Evolutionary conservation across 306 rosid genomes (phyloP).

Genomic region (Cicer bijugum): DNA sequence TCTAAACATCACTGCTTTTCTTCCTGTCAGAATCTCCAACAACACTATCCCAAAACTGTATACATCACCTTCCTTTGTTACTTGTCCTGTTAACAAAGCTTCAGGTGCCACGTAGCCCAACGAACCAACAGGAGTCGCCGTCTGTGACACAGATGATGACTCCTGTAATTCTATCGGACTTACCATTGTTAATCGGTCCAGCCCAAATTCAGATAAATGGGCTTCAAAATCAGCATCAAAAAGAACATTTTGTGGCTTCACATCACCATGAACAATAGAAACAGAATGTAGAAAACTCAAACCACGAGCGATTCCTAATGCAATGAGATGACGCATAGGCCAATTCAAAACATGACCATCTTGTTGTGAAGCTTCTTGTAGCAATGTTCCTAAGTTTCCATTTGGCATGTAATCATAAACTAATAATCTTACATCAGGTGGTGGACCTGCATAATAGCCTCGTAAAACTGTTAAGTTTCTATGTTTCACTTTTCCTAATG

Average conservation of each 20-base stretch:
- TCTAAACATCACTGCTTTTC: slow-evolving; percentile 76
- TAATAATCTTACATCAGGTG: slow-evolving; percentile 70
- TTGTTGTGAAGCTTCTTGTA: slow-evolving; percentile 87
- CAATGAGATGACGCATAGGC: slow-evolving; percentile 96
- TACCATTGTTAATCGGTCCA: slow-evolving; percentile 61
- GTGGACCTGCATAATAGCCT: slow-evolving; percentile 79
- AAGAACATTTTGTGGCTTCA: slow-evolving; percentile 81
- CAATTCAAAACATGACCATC: slow-evolving; percentile 89
- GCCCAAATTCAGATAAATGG: slow-evolving; percentile 81
- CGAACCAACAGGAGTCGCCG: slow-evolving; percentile 60
- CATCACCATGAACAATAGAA: slow-evolving; percentile 68
- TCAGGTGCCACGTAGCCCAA: slow-evolving; percentile 80
- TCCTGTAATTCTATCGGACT: slow-evolving; percentile 52
- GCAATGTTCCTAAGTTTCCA: slow-evolving; percentile 76
- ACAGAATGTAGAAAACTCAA: slow-evolving; percentile 72
- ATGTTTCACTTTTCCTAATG: slow-evolving; percentile 74
- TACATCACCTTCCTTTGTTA: slow-evolving; percentile 73
- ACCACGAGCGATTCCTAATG: slow-evolving; percentile 80
- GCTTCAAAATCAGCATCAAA: slow-evolving; percentile 92
- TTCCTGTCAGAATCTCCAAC: slow-evolving; percentile 80
- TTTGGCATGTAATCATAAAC: slow-evolving; percentile 93
- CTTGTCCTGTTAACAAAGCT: slow-evolving; percentile 63
- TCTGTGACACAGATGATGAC: slow-evolving; percentile 52
- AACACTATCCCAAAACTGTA: slow-evolving; percentile 80
- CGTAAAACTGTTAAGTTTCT: slow-evolving; percentile 72